These are phyloP conservation scores for Polyporus arcularius DNA, from an alignment of 768 basidiomycete genomes.

Conservation along the genomic window DNA sequence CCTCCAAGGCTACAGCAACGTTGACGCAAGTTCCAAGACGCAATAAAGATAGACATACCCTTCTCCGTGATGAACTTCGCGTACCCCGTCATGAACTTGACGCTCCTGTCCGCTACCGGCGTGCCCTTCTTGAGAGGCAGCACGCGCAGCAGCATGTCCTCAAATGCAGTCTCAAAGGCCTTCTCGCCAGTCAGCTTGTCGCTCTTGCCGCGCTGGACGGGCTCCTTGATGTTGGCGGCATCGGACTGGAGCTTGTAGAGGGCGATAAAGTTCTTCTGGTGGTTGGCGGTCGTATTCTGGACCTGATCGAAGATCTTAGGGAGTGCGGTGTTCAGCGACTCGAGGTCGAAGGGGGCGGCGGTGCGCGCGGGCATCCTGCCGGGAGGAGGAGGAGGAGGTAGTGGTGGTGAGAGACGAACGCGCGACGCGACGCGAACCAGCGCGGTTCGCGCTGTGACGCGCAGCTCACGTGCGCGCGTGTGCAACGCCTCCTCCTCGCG, in stretches of 20 bases:
- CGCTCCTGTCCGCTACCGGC: constrained; percentile 67
- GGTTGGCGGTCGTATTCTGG: constrained; percentile 72
- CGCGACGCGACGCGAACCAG: background rate
- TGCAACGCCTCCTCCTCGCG: background rate
- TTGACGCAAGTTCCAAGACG: background rate
- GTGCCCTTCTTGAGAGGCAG: constrained; percentile 82
- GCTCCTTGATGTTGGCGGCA: constrained; percentile 54
- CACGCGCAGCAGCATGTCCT: constrained; percentile 58
- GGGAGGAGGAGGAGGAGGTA: background rate
- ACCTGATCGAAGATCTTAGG: constrained; percentile 80
- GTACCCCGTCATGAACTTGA: constrained; percentile 85
- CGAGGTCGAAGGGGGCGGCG: constrained; percentile 23
- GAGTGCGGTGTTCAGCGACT: constrained; percentile 36
- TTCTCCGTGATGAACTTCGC: constrained; percentile 74
- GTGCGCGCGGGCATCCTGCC: constrained; percentile 32
- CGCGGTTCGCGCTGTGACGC: constrained; percentile 11
- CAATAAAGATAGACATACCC: constrained; percentile 44
- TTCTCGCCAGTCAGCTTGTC: constrained; percentile 73
- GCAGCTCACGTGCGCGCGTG: constrained; percentile 11
- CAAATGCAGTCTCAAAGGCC: constrained; percentile 68
- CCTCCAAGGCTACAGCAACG: constrained; percentile 35
- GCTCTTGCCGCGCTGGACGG: constrained; percentile 48
- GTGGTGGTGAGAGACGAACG: background rate
- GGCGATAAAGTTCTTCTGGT: constrained; percentile 86
- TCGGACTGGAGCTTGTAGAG: constrained; percentile 78